phyloP scores from a whole-genome alignment of 208 protist genomes.

The Trypanosomatidae sp. region DNA sequence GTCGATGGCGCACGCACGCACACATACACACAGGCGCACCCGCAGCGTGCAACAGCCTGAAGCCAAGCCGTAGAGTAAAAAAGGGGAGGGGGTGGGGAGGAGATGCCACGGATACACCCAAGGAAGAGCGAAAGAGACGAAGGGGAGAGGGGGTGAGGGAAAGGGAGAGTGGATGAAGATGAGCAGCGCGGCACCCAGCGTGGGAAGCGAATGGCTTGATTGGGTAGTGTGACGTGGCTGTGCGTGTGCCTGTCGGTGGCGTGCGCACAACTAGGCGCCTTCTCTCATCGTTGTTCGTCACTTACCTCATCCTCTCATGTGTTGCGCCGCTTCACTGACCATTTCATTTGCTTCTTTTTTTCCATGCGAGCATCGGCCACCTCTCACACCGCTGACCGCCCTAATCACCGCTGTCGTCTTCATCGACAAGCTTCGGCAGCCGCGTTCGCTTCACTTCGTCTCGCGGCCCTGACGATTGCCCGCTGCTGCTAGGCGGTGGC shows the following conservation, averaged over 20 bases:
- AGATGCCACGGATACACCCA: not conserved
- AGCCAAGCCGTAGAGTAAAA: not conserved
- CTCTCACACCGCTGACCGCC: not conserved
- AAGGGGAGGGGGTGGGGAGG: too few relatives aligned
- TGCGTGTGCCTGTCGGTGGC: not conserved
- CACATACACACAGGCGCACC: not conserved
- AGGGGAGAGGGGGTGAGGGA: not conserved
- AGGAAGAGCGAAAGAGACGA: not conserved
- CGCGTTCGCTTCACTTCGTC: not conserved
- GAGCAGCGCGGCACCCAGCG: not conserved
- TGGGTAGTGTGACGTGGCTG: not conserved
- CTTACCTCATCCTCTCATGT: not conserved
- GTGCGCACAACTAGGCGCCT: not conserved
- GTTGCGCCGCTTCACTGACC: not conserved
- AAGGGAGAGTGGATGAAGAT: not conserved
- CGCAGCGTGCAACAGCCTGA: not conserved
- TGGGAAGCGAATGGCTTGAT: not conserved
- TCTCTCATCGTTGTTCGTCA: not conserved
- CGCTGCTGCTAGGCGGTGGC: not conserved
- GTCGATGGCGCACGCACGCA: not conserved
- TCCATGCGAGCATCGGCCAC: not conserved
- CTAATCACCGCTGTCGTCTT: conserved; percentile 10
- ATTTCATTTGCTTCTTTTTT: not conserved
- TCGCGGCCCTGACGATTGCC: not conserved
- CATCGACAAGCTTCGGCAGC: conserved; percentile 18